Evolutionary conservation across 1,139 yeast species (phyloP).

Genomic region (Groenewaldozyma sp.): DNA sequence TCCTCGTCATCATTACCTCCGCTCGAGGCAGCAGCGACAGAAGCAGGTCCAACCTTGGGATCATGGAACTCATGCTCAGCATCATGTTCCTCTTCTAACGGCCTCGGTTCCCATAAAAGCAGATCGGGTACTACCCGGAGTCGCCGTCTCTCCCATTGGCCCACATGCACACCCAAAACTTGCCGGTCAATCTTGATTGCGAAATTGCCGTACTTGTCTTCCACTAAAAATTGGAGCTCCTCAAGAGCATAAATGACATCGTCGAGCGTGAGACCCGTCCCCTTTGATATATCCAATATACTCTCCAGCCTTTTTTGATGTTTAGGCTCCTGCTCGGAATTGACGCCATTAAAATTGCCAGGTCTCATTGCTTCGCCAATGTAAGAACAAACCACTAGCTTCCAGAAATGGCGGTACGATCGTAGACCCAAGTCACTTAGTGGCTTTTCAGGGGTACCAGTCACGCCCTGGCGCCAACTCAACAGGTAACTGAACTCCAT

Average conservation of each 20-base stretch:
- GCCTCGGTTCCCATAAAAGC: slow-evolving; percentile 48
- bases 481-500: slow-evolving; percentile 84
- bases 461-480: slow-evolving; percentile 61
- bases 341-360: neutral
- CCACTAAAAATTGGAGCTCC: slow-evolving; percentile 52
- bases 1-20: neutral
- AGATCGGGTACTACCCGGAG: slow-evolving; percentile 42
- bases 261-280: slow-evolving; percentile 74
- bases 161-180: slow-evolving; percentile 38
- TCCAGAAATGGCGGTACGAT: slow-evolving; percentile 87
- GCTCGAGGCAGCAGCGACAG: too few species aligned
- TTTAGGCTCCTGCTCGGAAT: neutral
- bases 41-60: too few species aligned
- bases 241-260: slow-evolving; percentile 86
- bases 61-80: slow-evolving; percentile 8
- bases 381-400: slow-evolving; percentile 15
- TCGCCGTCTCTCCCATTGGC: slow-evolving; percentile 53
- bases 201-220: slow-evolving; percentile 34
- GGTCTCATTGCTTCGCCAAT: too few species aligned
- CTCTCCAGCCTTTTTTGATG: neutral
- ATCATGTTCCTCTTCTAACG: neutral
- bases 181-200: slow-evolving; percentile 46
- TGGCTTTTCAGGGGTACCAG: slow-evolving; percentile 95
- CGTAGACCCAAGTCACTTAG: slow-evolving; percentile 76
- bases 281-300: slow-evolving; percentile 36